Evolutionary conservation across 768 basidiomycete genomes (phyloP).

Genomic region (Rhizopogon roseolus): DNA sequence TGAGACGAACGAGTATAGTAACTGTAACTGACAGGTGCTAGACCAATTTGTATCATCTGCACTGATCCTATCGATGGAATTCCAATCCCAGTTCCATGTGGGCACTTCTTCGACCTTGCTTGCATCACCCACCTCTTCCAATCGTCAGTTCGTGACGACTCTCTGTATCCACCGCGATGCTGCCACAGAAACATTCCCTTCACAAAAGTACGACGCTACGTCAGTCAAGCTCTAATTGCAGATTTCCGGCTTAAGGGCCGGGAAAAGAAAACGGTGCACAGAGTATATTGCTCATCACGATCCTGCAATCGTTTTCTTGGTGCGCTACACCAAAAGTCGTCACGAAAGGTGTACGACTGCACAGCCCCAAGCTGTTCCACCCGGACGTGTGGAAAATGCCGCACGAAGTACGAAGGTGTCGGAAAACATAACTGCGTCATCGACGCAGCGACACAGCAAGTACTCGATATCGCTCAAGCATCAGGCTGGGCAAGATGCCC

Average conservation of each 20-base stretch:
- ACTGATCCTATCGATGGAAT: constrained; percentile 10
- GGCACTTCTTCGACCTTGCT: constrained; percentile 20
- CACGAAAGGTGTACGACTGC: constrained; percentile 14
- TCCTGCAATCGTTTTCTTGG: constrained; percentile 24
- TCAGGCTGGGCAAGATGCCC: constrained; percentile 1
- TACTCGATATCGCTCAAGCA: background rate
- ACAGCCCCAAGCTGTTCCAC: constrained; percentile 3
- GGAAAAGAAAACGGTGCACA: constrained; percentile 17
- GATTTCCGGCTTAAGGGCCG: constrained; percentile 13
- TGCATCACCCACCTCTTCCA: constrained; percentile 24
- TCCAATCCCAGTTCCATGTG: constrained; percentile 16
- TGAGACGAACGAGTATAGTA: background rate
- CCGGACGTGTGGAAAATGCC: constrained; percentile 5
- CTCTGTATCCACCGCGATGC: constrained; percentile 28
- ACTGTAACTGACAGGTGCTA: background rate
- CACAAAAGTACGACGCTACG: constrained; percentile 8
- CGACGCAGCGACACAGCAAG: background rate
- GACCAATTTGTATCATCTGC: constrained; percentile 17
- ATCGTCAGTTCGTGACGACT: constrained; percentile 22
- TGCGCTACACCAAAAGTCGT: constrained; percentile 10
- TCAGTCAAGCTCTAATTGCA: constrained; percentile 5
- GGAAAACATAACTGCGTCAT: background rate
- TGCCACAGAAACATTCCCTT: constrained; percentile 17
- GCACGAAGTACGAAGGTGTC: constrained; percentile 2
- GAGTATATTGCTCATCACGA: constrained; percentile 22